Conservation (phyloP, 257 asterid genomes). For the Rubia yunnanensis region DNA sequence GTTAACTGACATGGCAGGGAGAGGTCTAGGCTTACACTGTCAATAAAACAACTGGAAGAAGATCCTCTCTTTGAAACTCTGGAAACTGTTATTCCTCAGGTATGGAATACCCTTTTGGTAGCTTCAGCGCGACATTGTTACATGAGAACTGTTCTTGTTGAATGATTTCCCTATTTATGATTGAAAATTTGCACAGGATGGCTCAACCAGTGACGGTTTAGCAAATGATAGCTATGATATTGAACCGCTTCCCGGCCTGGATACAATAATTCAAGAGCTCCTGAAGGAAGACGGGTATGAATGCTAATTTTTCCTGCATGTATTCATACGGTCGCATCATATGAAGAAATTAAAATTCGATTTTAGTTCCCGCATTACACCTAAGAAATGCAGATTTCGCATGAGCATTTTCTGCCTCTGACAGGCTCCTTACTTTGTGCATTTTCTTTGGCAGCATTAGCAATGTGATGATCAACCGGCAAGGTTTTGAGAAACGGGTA, state of each 20-base stretch:
- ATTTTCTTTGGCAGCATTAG: slow-evolving; percentile 38
- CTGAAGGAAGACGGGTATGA: slow-evolving; percentile 85
- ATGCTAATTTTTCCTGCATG: slow-evolving; percentile 1
- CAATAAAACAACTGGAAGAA: slow-evolving; percentile 87
- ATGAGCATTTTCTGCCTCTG: not conserved
- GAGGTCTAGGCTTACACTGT: slow-evolving; percentile 66
- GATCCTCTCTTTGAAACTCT: slow-evolving; percentile 89
- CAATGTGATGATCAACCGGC: slow-evolving; percentile 58
- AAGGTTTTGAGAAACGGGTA: slow-evolving; percentile 92
- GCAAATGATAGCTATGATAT: slow-evolving; percentile 31
- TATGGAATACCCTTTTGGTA: slow-evolving; percentile 10
- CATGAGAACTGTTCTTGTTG: not conserved
- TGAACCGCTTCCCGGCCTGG: slow-evolving; percentile 92
- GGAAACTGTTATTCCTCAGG: slow-evolving; percentile 96
- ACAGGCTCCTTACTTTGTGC: slow-evolving; percentile 7
- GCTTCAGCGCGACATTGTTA: not conserved
- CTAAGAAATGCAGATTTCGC: not conserved
- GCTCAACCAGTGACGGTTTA: slow-evolving; percentile 24
- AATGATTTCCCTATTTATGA: slow-evolving; percentile 9
- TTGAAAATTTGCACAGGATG: slow-evolving; percentile 35
- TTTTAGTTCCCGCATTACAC: not conserved
- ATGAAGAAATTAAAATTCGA: not conserved
- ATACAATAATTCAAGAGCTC: slow-evolving; percentile 63
- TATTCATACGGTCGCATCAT: not conserved
- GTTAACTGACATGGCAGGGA: slow-evolving; percentile 33